A percentile compares a stretch with the other conserved stretches of the same genome.
phyloP scores from a whole-genome alignment of 768 basidiomycete species.

The Tephrocybe sp. region DNA sequence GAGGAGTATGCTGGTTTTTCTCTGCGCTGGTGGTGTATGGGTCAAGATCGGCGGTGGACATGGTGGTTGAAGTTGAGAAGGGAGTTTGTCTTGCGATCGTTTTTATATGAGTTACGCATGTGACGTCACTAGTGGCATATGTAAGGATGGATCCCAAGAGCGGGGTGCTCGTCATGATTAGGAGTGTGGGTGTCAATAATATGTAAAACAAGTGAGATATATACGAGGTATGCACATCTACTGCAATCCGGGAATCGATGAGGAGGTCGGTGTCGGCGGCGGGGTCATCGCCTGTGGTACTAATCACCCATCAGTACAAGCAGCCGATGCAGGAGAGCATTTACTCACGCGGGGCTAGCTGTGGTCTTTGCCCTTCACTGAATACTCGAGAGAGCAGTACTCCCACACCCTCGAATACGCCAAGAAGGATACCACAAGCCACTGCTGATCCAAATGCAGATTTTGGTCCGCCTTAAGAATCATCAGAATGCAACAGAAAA shows the following conservation, averaged over 20 bases:
- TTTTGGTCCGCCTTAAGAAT: constrained; percentile 77
- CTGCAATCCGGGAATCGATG: constrained; percentile 41
- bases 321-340: constrained; percentile 3
- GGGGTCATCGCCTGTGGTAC: constrained; percentile 58
- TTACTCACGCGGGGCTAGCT: constrained; percentile 72
- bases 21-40: constrained; percentile 70
- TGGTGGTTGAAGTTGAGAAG: constrained; percentile 6
- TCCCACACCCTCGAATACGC: constrained; percentile 93
- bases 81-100: background rate
- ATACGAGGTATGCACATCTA: constrained; percentile 44
- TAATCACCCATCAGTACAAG: constrained; percentile 20
- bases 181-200: constrained; percentile 13
- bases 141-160: background rate
- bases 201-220: constrained; percentile 33
- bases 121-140: constrained; percentile 18
- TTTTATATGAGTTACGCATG: constrained; percentile 16
- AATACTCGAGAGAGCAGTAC: constrained; percentile 88
- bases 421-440: constrained; percentile 92
- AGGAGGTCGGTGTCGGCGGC: constrained; percentile 39
- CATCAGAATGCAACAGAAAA: constrained; percentile 7
- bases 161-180: constrained; percentile 8
- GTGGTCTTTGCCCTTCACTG: constrained; percentile 77
- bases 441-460: constrained; percentile 91
- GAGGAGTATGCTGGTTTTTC: constrained; percentile 50
- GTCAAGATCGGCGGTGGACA: constrained; percentile 48